These are phyloP conservation scores for Citrus medica DNA, from an alignment of 345 rosid species.

Conservation along the genomic window DNA sequence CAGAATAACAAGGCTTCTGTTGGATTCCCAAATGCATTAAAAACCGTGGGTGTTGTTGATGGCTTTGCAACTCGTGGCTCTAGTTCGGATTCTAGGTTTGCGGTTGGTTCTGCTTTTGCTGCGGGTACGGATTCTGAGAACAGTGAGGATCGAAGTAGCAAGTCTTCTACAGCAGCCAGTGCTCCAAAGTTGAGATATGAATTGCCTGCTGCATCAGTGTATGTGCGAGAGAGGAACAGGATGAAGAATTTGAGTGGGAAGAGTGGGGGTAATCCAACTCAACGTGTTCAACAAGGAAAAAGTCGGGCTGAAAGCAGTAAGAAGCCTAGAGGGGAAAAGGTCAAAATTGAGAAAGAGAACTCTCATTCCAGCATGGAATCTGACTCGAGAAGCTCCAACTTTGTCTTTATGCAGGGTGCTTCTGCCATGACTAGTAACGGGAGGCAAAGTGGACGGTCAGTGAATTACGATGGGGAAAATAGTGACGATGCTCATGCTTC, in stretches of 20 bases:
- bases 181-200: constrained; percentile 49
- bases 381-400: constrained; percentile 83
- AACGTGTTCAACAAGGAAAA: constrained; percentile 48
- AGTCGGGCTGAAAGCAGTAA: constrained; percentile 50
- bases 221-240: constrained; percentile 39
- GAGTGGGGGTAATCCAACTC: constrained; percentile 37
- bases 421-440: constrained; percentile 48
- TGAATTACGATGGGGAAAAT: constrained; percentile 52
- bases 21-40: constrained; percentile 39
- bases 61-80: constrained; percentile 31
- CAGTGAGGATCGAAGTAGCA: constrained; percentile 70
- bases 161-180: constrained; percentile 77
- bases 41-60: constrained; percentile 23
- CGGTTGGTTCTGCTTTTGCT: constrained; percentile 40
- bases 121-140: constrained; percentile 57
- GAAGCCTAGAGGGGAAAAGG: constrained; percentile 78
- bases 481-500: constrained; percentile 44
- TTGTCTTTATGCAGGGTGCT: constrained; percentile 71
- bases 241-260: constrained; percentile 45
- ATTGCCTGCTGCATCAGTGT: constrained; percentile 31
- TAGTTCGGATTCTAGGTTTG: constrained; percentile 52
- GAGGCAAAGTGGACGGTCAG: constrained; percentile 37
- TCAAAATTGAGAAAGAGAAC: constrained; percentile 75
- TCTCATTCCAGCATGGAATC: constrained; percentile 85
- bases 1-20: constrained; percentile 41